Percentiles rank a stretch among this genome's conserved stretches.
Conservation (phyloP, 345 rosid species). For the Clarkia xantiana region DNA sequence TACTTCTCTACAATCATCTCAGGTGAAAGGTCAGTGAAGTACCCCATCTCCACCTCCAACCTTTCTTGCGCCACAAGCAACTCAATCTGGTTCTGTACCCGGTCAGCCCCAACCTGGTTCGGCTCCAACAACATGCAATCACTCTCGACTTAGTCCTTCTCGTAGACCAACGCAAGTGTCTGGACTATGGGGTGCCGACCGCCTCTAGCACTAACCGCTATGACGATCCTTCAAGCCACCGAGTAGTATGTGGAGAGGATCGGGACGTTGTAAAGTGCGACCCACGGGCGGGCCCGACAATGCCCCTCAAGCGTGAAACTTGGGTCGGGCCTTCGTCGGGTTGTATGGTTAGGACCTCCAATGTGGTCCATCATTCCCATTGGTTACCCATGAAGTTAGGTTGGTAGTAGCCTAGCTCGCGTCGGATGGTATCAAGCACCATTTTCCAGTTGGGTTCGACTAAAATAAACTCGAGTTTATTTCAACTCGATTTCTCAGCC, state of each 20-base stretch:
- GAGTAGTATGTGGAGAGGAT: conserved; percentile 32
- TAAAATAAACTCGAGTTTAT: too few species aligned
- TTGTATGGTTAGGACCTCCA: conserved; percentile 17
- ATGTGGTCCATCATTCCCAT: conserved; percentile 39
- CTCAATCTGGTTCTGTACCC: conserved; percentile 40
- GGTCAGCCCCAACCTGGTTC: conserved; percentile 37
- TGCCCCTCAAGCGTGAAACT: conserved; percentile 28
- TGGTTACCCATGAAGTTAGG: conserved; percentile 46
- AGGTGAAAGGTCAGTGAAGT: conserved; percentile 42
- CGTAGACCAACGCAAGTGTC: conserved; percentile 35
- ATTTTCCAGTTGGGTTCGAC: conserved; percentile 44
- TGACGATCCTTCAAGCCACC: conserved; percentile 25
- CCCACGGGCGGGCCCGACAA: conserved; percentile 39
- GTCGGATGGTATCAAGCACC: conserved; percentile 39
- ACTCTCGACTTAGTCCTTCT: conserved; percentile 35
- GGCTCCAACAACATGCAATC: conserved; percentile 59
- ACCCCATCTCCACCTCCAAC: conserved; percentile 43
- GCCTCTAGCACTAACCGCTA: conserved; percentile 49
- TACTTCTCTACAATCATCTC: conserved; percentile 41
- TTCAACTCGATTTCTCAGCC: too few species aligned
- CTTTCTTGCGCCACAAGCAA: conserved; percentile 39
- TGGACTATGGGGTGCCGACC: conserved; percentile 56
- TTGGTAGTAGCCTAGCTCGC: conserved; percentile 46
- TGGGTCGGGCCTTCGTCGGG: conserved; percentile 36
- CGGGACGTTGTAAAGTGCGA: conserved; percentile 35